Evolutionary conservation across 192 early-diverging fungal genomes (phyloP).

Genomic region (Coemansia sp.): DNA sequence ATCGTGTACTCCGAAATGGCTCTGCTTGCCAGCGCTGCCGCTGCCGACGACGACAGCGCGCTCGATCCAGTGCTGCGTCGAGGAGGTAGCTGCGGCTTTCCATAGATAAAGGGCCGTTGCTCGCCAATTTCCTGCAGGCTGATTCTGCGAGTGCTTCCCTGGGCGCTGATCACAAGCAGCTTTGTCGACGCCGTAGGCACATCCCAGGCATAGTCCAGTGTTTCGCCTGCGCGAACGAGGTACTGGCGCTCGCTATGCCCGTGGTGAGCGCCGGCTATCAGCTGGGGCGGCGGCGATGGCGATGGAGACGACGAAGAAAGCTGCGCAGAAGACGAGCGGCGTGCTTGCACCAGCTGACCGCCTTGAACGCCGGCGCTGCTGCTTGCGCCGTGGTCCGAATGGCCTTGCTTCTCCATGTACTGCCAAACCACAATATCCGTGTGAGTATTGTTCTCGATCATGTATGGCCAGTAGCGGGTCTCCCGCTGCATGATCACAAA

Average conservation of each 20-base stretch:
- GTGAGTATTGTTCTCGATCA: slow-evolving; percentile 58
- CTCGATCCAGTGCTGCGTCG: slow-evolving; percentile 11
- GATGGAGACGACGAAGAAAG: slow-evolving; percentile 10
- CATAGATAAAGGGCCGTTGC: slow-evolving; percentile 79
- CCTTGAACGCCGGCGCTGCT: neutral
- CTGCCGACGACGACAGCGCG: neutral
- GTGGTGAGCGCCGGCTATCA: neutral
- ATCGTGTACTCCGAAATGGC: slow-evolving; percentile 72
- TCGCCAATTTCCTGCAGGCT: slow-evolving; percentile 89
- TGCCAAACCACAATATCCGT: slow-evolving; percentile 76
- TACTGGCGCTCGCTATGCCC: slow-evolving; percentile 18
- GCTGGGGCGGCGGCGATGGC: neutral
- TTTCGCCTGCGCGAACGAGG: slow-evolving; percentile 35
- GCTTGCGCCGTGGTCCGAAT: neutral
- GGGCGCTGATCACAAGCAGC: slow-evolving; percentile 68
- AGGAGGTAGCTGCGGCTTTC: slow-evolving; percentile 26
- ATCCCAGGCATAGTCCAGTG: slow-evolving; percentile 89
- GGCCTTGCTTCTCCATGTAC: slow-evolving; percentile 27
- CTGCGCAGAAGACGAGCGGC: slow-evolving; percentile 5
- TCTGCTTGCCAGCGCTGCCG: slow-evolving; percentile 23
- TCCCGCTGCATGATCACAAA: slow-evolving; percentile 81
- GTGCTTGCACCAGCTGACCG: neutral
- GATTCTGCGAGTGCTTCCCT: slow-evolving; percentile 73
- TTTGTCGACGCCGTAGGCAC: slow-evolving; percentile 71
- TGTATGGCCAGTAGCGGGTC: slow-evolving; percentile 83